Conservation (phyloP, 2,329 filamentous ascomycete species). For the Ceratocystis lukuohia region DNA sequence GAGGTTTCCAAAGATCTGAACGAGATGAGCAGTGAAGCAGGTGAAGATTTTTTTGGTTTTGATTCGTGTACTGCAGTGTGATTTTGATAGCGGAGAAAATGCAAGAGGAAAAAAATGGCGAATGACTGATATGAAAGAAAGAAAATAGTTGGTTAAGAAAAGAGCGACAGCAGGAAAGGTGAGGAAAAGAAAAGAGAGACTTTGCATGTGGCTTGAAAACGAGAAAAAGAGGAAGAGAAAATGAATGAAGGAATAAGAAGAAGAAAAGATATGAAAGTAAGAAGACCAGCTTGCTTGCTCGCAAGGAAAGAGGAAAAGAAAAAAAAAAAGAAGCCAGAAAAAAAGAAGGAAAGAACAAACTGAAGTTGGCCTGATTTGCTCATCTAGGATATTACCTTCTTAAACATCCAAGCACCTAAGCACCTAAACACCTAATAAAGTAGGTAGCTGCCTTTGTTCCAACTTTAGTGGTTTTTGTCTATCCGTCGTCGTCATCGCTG, state of each 20-base stretch:
- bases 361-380: not conserved
- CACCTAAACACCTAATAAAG: not conserved
- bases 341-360: not conserved
- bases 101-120: not conserved
- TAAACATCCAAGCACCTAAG: conserved; percentile 3
- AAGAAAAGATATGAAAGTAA: not conserved
- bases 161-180: not conserved
- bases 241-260: not conserved
- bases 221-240: not conserved
- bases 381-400: conserved; percentile 6
- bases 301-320: not conserved
- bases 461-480: not conserved
- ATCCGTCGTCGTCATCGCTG: not conserved
- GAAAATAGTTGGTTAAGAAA: not conserved
- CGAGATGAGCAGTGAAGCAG: not conserved
- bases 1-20: not conserved
- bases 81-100: not conserved
- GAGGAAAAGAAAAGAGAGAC: not conserved
- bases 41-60: not conserved
- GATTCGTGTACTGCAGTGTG: not conserved
- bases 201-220: not conserved
- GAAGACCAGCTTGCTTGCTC: conserved; percentile 7
- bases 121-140: not conserved
- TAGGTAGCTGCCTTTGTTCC: not conserved
- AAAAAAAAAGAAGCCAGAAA: not conserved